These are phyloP conservation scores for Sporisorium graminicola DNA, from an alignment of 1,284 basidiomycete genomes.

Conservation along the genomic window DNA sequence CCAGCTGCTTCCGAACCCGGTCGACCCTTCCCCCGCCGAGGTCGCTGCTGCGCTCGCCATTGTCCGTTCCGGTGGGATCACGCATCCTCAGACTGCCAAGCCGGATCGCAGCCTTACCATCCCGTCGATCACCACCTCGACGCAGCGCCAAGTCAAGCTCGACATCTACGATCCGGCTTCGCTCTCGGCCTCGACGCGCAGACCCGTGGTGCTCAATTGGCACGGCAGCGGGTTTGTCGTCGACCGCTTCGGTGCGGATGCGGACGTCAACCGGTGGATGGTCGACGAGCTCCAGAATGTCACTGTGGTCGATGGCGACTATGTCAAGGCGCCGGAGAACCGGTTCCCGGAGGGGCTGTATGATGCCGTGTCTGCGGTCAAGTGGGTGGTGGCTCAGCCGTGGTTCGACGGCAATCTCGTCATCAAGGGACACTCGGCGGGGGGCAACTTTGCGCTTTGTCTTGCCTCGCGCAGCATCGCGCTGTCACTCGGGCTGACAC, in stretches of 20 bases:
- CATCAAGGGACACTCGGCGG: constrained; percentile 37
- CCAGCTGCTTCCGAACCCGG: constrained; percentile 29
- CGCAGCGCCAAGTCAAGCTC: constrained; percentile 22
- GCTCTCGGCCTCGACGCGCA: neutral
- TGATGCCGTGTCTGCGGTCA: constrained; percentile 32
- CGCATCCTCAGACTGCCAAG: constrained; percentile 19
- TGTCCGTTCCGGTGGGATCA: constrained; percentile 28
- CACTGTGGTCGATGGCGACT: constrained; percentile 41
- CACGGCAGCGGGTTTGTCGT: constrained; percentile 41
- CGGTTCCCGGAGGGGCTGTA: constrained; percentile 38
- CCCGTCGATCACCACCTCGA: constrained; percentile 10
- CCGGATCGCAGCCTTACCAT: constrained; percentile 21
- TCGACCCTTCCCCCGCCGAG: constrained; percentile 21
- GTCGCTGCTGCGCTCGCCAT: constrained; percentile 28
- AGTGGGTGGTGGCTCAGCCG: constrained; percentile 31
- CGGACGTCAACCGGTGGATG: constrained; percentile 30
- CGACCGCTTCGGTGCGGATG: constrained; percentile 34
- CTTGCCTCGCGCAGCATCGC: constrained; percentile 18
- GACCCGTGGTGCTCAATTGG: constrained; percentile 45
- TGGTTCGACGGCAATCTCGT: constrained; percentile 42
- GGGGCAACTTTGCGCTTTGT: constrained; percentile 29
- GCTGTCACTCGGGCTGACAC: constrained; percentile 23
- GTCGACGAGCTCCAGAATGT: constrained; percentile 21
- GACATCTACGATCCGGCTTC: constrained; percentile 23
- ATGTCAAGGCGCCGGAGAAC: constrained; percentile 41